Evolutionary conservation across 176 grass and related monocot species (phyloP), one percentile per base, ranked within the genome.

Genomic region (Zoysia japonica): DNA sequence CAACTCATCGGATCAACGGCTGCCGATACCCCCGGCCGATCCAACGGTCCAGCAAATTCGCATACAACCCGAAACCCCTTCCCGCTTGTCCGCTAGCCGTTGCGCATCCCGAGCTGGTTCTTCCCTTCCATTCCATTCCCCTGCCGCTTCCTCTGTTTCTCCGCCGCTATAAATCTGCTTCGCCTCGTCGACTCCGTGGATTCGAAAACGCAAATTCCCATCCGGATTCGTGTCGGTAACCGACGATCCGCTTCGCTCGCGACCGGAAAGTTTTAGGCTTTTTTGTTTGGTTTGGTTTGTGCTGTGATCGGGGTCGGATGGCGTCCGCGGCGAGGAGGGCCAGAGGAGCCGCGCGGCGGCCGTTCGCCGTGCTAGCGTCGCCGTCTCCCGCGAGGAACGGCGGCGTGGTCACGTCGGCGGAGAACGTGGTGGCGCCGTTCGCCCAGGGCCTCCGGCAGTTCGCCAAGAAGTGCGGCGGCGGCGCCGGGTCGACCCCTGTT

Each of bases 41-140:
- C 75, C 69, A 74, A 88, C 81, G 86, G 81, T 40, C 40, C 3
- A 17, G 11, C 17, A 39, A 75, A 6, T 47, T 61, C 76, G 44
- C 80, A 19, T 49, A 19, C 2, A 7, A 14, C 15, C 43, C 28
- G 0, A 46, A 7, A 0, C 0, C 20, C 75, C 61, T 2, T 0
- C 46, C 47, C 76, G 7, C 11, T 68, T 64, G 53, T 61, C 80
- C 52, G 73, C 81, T 88, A 88, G 86, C 80, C 86, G 86, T 88
- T 88, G 86, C 80, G 48, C 36, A 52, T 52, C 78, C 64, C 61
- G 41, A 79, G 71, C 71, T 55, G 47, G 8, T 63, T 57, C 35
- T 2, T 15, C 6, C 38, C 28, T 28, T 28, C 28, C 28, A 28
- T 47, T 51, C n/a, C 62, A 47, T 28, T 53, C 76, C 11, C 17